phyloP scores from a whole-genome alignment of 1,139 yeast genomes.

The Candida tropicalis region DNA sequence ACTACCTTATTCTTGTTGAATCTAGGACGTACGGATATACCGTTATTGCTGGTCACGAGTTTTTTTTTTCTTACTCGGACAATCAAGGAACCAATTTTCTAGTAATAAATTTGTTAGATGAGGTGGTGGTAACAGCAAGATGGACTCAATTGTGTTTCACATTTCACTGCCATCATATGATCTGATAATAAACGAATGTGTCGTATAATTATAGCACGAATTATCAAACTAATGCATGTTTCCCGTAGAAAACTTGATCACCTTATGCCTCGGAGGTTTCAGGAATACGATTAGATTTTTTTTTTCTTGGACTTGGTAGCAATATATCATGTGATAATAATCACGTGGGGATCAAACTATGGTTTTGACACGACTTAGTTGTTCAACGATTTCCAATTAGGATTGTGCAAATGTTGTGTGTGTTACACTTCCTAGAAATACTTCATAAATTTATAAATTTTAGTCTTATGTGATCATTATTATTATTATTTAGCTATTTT shows the following conservation, averaged over 20 bases:
- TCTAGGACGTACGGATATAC: neutral
- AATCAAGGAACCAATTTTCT: neutral
- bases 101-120: neutral
- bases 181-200: neutral
- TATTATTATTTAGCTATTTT: no score
- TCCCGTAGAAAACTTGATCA: neutral
- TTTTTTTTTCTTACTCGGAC: slow-evolving; percentile 1
- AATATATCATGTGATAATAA: neutral
- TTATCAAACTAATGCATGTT: neutral
- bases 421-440: no score
- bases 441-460: no score
- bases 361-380: no score
- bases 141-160: no score
- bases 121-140: no score
- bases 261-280: slow-evolving; percentile 1
- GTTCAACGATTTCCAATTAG: no score
- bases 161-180: neutral
- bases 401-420: no score
- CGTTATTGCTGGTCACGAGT: neutral
- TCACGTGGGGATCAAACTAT: neutral
- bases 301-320: neutral
- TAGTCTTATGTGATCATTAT: no score
- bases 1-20: neutral
- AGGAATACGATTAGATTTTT: neutral
- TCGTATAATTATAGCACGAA: neutral